Base-by-base conservation (phyloP, 1,284 basidiomycete genomes). In the Puccinia horiana region DNA sequence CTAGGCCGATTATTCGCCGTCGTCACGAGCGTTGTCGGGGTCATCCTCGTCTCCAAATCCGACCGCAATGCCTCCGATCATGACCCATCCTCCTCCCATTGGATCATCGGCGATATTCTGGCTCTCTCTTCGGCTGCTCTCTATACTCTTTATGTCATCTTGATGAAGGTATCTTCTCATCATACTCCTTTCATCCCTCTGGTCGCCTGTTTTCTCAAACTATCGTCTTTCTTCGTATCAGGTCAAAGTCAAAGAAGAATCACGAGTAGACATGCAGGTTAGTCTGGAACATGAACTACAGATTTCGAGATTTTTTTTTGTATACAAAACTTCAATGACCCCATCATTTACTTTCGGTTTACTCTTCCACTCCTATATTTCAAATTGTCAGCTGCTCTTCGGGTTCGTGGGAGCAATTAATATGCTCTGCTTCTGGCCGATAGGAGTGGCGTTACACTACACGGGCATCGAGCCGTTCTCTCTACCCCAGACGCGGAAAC, bases 71-170 rank as follows among this genome's bases (percentile, higher is more conserved):
- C 67, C 35, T 67, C 52, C 29, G 8, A 52, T 35, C 49, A 37
- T 12, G 37, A 40, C 26, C 52, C 20, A 37, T 42, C 56, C 44
- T 75, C 37, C 26, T 29, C 37, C 6, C 56, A 81, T 49, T 52
- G 67, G 35, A 29, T 74, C 29, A 47, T 74, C 6, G 95, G 95
- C 54, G 95, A 98, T 87, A 83, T 89, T 32, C 89, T 96, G 11
- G 93, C 94, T 0, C 88, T 97, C 54, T 85, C 94, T 29, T 94
- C 93, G 18, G 94, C 94, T 0, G 84, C 94, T 12, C 93, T 94
- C 86, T 98, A 98, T 87, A 93, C 96, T 0, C 87, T 94, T 74
- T 99, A 99, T 87, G 93, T 97, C 49, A 93, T 93, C 84, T 89
- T 98, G 54, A 91, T 99, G 86, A 99, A 99, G 88, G 84, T 85